These are phyloP conservation scores for Gastroboletus turbinatus DNA, from an alignment of 1,284 basidiomycete species.

Conservation along the genomic window DNA sequence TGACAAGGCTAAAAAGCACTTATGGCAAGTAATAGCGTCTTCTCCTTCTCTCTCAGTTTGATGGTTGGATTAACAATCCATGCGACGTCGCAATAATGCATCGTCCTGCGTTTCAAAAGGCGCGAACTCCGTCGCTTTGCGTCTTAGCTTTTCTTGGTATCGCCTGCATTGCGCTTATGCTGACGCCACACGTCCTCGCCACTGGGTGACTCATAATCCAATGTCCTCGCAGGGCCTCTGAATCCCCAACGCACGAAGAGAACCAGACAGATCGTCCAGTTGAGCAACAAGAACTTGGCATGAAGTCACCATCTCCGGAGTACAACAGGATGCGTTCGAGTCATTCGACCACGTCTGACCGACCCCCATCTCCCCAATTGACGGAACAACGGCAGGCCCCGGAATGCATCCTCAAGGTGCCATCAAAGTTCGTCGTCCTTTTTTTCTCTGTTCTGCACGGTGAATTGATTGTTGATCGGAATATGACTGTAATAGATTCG, in stretches of 20 bases:
- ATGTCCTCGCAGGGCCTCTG: constrained; percentile 30
- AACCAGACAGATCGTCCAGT: constrained; percentile 13
- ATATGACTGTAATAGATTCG: constrained; percentile 20
- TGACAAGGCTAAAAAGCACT: constrained; percentile 37
- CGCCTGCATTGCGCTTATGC: constrained; percentile 21
- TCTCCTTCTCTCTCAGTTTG: constrained; percentile 7
- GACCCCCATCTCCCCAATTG: constrained; percentile 19
- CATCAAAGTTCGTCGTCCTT: constrained; percentile 28
- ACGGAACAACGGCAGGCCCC: constrained; percentile 20
- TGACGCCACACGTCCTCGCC: constrained; percentile 34
- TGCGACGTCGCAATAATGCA: constrained; percentile 12
- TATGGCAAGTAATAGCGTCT: constrained; percentile 31
- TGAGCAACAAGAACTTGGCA: constrained; percentile 13
- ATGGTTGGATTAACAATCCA: constrained; percentile 6
- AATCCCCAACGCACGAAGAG: constrained; percentile 29
- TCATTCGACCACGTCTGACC: constrained; percentile 20
- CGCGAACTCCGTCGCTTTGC: constrained; percentile 20
- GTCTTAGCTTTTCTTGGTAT: constrained; percentile 18
- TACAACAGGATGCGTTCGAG: constrained; percentile 18
- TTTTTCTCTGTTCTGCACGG: constrained; percentile 6
- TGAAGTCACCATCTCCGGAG: constrained; percentile 26
- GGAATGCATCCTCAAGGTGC: constrained; percentile 24
- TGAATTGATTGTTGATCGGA: constrained; percentile 27
- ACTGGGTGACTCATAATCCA: constrained; percentile 22
- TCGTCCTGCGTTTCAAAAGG: constrained; percentile 11